Evolutionary conservation across 164 flowering plant species (phyloP).

Genomic region (Chloranthus sessilifolius): DNA sequence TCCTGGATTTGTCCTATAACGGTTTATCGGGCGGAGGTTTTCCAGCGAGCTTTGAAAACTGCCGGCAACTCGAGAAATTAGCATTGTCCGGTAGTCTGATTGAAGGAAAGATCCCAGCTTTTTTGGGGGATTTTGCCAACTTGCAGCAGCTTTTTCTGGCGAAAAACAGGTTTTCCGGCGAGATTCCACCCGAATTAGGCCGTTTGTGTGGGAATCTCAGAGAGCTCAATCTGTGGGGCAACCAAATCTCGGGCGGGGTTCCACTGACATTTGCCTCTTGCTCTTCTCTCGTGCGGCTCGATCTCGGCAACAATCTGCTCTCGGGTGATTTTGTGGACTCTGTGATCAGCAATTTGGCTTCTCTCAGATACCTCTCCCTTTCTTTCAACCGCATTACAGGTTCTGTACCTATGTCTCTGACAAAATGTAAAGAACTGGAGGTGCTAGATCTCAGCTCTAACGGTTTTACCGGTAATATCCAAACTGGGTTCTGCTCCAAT

Average conservation of each 20-base stretch:
- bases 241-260: slow-evolving; percentile 49
- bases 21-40: slow-evolving; percentile 34
- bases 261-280: slow-evolving; percentile 50
- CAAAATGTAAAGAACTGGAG: slow-evolving; percentile 44
- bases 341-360: slow-evolving; percentile 42
- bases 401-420: slow-evolving; percentile 44
- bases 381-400: slow-evolving; percentile 70
- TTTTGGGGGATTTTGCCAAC: slow-evolving; percentile 33
- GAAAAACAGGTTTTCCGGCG: slow-evolving; percentile 50
- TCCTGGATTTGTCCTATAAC: slow-evolving; percentile 48
- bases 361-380: slow-evolving; percentile 37
- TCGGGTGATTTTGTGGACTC: slow-evolving; percentile 49
- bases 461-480: slow-evolving; percentile 47
- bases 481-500: slow-evolving; percentile 52
- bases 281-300: slow-evolving; percentile 39
- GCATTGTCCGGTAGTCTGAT: slow-evolving; percentile 47
- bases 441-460: slow-evolving; percentile 76
- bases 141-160: slow-evolving; percentile 45
- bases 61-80: slow-evolving; percentile 42
- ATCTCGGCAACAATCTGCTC: slow-evolving; percentile 56
- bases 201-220: slow-evolving; percentile 36
- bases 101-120: slow-evolving; percentile 34
- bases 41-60: slow-evolving; percentile 35
- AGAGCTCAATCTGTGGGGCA: slow-evolving; percentile 63
- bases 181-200: slow-evolving; percentile 54